Evolutionary conservation across 2,329 filamentous ascomycete species (phyloP), one percentile per base, ranked within the genome.

Genomic region (Pezicula carpinea): DNA sequence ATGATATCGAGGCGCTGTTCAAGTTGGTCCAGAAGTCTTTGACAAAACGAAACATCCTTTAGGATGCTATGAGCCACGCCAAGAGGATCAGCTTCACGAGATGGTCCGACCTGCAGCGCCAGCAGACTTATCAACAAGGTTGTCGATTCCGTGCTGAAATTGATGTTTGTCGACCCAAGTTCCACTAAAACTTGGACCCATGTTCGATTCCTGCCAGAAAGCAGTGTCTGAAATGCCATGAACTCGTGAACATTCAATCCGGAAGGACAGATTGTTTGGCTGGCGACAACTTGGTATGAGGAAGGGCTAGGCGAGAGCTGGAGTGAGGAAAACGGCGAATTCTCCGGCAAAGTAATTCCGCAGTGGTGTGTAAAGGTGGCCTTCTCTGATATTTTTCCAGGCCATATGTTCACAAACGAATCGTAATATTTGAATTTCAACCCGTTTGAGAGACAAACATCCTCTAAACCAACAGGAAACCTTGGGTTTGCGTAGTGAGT

Each of bases 91-190:
- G 53, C 29, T 0, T 56, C 43, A 4, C 51, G 47, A 3, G 33
- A 10, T 14, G 80, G 80, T 0, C 85, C 85, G 1, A 69, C 71
- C 52, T 87, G 76, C 0, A 75, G 51, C 0, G 72, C 66, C 1
- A 87, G 63, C 7, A 77, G 74, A 1, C 66, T 64, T 1, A 87
- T 58, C 0, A 85, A 53, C 0, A 65, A 49, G 23, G 69, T 68
- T 0, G 76, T 77, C 0, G 72, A 68, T 23, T 77, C 70, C 0
- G 71, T 72, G 23, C 76, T 79, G 50, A 87, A 79, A 51, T 85
- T 85, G 3, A 89, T 43, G 49, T 75, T 76, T 0, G 73, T 69
- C 1, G 73, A 70, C 0, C 69, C 74, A 3, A 82, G 56, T 50
- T 81, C 76, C 0, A 69, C 50, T 0, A 79, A 54, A 0, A 82